Percentiles rank a stretch among this genome's conserved stretches.
phyloP scores from a whole-genome alignment of 345 rosid species.

The Camelina sativa region DNA sequence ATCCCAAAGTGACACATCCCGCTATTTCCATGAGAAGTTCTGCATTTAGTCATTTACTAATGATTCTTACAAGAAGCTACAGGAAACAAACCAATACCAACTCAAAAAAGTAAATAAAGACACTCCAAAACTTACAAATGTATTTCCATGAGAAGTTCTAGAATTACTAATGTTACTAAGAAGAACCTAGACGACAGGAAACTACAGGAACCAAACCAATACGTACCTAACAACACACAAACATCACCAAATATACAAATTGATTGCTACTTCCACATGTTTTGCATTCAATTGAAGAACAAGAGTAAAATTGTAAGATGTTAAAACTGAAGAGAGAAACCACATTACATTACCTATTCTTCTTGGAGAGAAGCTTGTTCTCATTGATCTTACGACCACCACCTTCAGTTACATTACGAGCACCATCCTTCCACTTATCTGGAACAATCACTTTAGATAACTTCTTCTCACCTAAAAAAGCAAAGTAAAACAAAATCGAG shows the following conservation, averaged over 20 bases:
- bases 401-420: slow-evolving; percentile 87
- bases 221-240: not conserved
- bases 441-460: slow-evolving; percentile 95
- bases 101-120: too few relatives aligned
- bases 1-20: too few relatives aligned
- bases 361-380: slow-evolving; percentile 96
- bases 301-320: not conserved
- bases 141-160: too few relatives aligned
- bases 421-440: slow-evolving; percentile 99
- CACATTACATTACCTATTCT: slow-evolving; percentile 54
- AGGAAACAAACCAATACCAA: too few relatives aligned
- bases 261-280: not conserved
- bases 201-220: not conserved
- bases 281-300: not conserved
- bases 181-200: not conserved
- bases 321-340: not conserved
- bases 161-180: too few relatives aligned
- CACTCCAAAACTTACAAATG: too few relatives aligned
- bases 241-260: not conserved
- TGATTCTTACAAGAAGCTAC: not conserved
- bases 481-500: not conserved
- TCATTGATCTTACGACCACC: slow-evolving; percentile 98
- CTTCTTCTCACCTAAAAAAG: slow-evolving; percentile 83
- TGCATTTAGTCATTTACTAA: not conserved
- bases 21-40: not conserved